Evolutionary conservation across 768 basidiomycete genomes (phyloP).

Genomic region (Leccinum variicolor): DNA sequence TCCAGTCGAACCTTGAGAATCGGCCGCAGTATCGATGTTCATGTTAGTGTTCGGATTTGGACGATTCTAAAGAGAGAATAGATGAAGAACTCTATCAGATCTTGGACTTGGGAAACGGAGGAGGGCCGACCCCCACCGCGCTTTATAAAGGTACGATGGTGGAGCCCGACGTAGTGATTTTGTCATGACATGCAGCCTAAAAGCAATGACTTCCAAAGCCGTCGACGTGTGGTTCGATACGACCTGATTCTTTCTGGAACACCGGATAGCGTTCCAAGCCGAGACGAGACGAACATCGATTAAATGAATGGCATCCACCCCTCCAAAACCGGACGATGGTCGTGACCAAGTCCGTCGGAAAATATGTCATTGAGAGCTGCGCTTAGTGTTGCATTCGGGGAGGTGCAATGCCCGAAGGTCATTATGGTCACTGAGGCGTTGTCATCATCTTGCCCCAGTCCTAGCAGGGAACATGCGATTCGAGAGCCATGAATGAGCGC

Average conservation of each 20-base stretch:
- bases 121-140: neutral
- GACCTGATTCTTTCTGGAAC: neutral
- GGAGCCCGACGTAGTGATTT: neutral
- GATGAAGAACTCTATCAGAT: neutral
- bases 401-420: neutral
- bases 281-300: neutral
- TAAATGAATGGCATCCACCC: neutral
- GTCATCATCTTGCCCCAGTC: neutral
- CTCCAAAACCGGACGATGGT: neutral
- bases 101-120: neutral
- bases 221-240: neutral
- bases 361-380: neutral
- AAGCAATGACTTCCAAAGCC: neutral
- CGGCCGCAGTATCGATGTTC: constrained; percentile 1
- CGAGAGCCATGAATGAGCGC: neutral
- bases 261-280: neutral
- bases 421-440: neutral
- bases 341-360: neutral
- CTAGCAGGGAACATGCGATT: neutral
- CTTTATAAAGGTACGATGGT: neutral
- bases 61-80: neutral
- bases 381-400: neutral
- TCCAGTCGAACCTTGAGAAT: constrained; percentile 5
- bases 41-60: neutral
- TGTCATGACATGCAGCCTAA: neutral